Evolutionary conservation across 495 filamentous ascomycete genomes (phyloP).

Genomic region (Hypomontagnella monticulosa): DNA sequence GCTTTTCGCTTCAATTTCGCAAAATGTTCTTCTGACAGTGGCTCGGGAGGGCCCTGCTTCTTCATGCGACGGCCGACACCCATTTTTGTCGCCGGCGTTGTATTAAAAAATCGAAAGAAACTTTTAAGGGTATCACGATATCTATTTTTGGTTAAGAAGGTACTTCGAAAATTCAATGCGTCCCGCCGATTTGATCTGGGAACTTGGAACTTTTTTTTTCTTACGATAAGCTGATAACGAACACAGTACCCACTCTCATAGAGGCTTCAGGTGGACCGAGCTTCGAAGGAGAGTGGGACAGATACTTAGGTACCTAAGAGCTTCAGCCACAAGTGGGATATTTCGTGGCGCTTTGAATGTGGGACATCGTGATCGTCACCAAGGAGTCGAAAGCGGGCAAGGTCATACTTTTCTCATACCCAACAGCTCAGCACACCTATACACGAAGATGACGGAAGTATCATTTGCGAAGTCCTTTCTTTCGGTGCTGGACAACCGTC

Average conservation of each 20-base stretch:
- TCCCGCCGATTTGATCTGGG: conserved; percentile 16
- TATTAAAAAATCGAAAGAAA: background rate
- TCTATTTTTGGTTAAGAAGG: background rate
- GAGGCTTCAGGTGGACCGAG: background rate
- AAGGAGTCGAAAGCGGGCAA: conserved; percentile 9
- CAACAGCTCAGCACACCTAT: background rate
- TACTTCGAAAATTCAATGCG: conserved; percentile 24
- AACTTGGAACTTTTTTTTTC: conserved; percentile 45
- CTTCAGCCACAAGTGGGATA: conserved; percentile 47
- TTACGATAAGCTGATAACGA: conserved; percentile 45
- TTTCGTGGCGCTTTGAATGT: conserved; percentile 29
- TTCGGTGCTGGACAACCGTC: conserved; percentile 75
- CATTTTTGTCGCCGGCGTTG: conserved; percentile 62
- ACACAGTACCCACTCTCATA: conserved; percentile 8
- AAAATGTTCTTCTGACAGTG: conserved; percentile 82
- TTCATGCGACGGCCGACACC: conserved; percentile 90
- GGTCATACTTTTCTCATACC: conserved; percentile 3
- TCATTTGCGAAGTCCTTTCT: conserved; percentile 86
- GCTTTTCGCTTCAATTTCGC: conserved; percentile 80
- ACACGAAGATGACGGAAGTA: conserved; percentile 78
- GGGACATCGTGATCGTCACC: conserved; percentile 36
- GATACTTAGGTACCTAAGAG: conserved; percentile 23
- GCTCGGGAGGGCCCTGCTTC: conserved; percentile 89
- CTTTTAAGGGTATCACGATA: conserved; percentile 21
- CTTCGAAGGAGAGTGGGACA: background rate